These are phyloP conservation scores for Talaromyces marneffei DNA, from an alignment of 2,329 filamentous ascomycete genomes.

Conservation along the genomic window DNA sequence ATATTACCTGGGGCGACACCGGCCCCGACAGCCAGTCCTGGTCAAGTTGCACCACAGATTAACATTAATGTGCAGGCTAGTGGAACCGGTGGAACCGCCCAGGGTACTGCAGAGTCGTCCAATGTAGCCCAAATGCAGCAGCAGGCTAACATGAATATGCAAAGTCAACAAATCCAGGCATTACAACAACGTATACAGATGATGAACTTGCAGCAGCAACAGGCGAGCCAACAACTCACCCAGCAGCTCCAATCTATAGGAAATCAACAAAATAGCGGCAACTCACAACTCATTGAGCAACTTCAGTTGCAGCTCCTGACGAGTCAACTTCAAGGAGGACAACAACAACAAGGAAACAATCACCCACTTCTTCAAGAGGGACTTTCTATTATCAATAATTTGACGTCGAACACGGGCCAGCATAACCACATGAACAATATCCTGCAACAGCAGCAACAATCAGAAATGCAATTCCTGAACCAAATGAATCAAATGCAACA, in stretches of 20 bases:
- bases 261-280: not conserved
- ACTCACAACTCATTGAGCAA: constrained; percentile 2
- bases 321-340: constrained; percentile 6
- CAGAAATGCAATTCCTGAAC: not conserved
- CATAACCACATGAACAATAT: not conserved
- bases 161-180: constrained; percentile 9
- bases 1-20: not conserved
- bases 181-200: constrained; percentile 9
- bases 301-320: constrained; percentile 1
- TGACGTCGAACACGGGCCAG: not conserved
- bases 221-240: not conserved
- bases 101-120: not conserved
- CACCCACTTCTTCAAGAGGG: not conserved
- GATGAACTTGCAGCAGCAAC: constrained; percentile 13
- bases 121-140: not conserved
- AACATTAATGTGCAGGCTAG: not conserved
- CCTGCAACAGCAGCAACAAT: constrained; percentile 9
- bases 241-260: not conserved
- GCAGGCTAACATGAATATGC: not conserved
- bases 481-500: constrained; percentile 3
- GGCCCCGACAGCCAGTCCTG: not conserved
- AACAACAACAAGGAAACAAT: constrained; percentile 5
- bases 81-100: not conserved
- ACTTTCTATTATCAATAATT: constrained; percentile 5
- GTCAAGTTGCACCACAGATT: not conserved